phyloP scores from a whole-genome alignment of 768 basidiomycete genomes.

The Podaxis sp. region DNA sequence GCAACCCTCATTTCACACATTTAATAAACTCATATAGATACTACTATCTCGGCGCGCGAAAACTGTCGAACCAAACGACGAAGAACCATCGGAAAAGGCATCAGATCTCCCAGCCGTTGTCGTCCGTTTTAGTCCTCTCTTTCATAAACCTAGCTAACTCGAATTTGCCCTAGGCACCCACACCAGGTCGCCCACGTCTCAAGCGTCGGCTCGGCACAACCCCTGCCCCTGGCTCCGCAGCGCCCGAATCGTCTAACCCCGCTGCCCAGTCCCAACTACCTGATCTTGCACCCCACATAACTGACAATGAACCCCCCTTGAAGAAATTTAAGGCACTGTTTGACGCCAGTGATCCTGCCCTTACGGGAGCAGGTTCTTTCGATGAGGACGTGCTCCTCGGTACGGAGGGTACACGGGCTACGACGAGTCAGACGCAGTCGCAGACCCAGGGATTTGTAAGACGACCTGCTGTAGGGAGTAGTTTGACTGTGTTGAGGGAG shows the following conservation, averaged over 20 bases:
- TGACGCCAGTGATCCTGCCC: conserved; percentile 55
- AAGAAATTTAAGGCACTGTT: conserved; percentile 75
- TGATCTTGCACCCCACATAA: conserved; percentile 17
- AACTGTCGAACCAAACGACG: conserved; percentile 29
- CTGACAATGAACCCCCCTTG: conserved; percentile 51
- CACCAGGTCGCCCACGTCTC: conserved; percentile 41
- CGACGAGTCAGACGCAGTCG: conserved; percentile 34
- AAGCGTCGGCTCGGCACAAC: conserved; percentile 54
- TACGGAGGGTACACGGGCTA: conserved; percentile 14
- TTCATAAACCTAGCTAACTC: background rate
- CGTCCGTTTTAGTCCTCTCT: conserved; percentile 11
- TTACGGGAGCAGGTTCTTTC: conserved; percentile 22
- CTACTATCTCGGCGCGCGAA: conserved; percentile 43
- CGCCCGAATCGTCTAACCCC: background rate
- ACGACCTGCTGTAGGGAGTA: conserved; percentile 13
- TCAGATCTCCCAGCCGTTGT: conserved; percentile 13
- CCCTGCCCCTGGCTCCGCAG: conserved; percentile 20
- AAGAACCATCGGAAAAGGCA: background rate
- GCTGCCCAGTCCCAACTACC: conserved; percentile 19
- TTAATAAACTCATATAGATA: background rate
- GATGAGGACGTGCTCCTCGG: conserved; percentile 19
- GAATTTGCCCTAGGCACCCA: conserved; percentile 34
- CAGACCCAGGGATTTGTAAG: conserved; percentile 26
- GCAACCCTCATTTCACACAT: background rate
- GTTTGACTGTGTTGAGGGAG: conserved; percentile 41